A percentile compares a stretch with the other conserved stretches of the same genome.
Conservation (phyloP, 2,329 filamentous ascomycete genomes). For the Fusarium poae region DNA sequence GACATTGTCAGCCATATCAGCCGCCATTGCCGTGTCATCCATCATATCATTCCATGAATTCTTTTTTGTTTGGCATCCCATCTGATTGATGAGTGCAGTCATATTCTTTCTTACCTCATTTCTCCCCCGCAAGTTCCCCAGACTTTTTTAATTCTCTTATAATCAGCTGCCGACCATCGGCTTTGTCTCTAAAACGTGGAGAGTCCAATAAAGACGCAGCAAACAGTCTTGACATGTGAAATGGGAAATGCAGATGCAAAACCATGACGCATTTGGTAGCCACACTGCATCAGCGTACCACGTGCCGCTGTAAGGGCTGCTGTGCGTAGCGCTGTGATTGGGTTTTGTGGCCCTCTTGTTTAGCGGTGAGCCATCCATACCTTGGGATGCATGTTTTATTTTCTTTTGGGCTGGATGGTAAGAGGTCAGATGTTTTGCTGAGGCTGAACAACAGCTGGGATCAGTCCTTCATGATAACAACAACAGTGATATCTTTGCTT, state of each 20-base stretch:
- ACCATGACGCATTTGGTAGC: constrained; percentile 33
- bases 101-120: constrained; percentile 1
- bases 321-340: constrained; percentile 18
- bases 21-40: constrained; percentile 2
- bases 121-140: constrained; percentile 43
- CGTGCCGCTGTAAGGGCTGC: constrained; percentile 30
- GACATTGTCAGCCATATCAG: constrained; percentile 18
- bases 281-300: constrained; percentile 32
- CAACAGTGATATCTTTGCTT: not conserved
- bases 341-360: constrained; percentile 4
- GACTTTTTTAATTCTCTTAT: constrained; percentile 13
- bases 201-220: constrained; percentile 27
- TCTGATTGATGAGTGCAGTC: not conserved
- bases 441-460: not conserved
- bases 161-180: constrained; percentile 44
- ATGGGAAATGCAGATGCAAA: constrained; percentile 5
- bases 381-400: constrained; percentile 20
- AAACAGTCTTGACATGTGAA: constrained; percentile 37
- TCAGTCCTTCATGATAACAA: no score
- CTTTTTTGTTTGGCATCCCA: not conserved
- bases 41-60: not conserved
- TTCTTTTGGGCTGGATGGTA: not conserved
- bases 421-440: constrained; percentile 26
- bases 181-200: constrained; percentile 17
- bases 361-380: constrained; percentile 38